Evolutionary conservation across 2,329 filamentous ascomycete genomes (phyloP).

Genomic region (Xylaria sp.): DNA sequence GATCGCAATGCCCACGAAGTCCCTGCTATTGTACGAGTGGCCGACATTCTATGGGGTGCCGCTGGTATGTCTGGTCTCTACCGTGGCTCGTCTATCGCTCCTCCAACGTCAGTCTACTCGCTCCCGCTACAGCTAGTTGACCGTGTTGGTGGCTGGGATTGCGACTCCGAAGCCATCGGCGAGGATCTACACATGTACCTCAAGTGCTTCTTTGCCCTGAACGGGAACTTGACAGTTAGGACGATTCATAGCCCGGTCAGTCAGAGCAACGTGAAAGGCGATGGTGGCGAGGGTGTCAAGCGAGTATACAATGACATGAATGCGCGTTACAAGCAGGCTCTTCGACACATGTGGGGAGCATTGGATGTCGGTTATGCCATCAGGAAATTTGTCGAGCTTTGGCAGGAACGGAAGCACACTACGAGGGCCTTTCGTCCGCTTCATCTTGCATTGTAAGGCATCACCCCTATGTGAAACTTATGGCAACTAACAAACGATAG

Average conservation of each 20-base stretch:
- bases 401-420: conserved; percentile 62
- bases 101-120: conserved; percentile 77
- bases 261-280: conserved; percentile 72
- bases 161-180: conserved; percentile 72
- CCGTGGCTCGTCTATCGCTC: conserved; percentile 65
- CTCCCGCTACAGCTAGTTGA: conserved; percentile 70
- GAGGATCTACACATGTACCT: conserved; percentile 81
- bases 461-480: not conserved
- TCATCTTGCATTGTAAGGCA: conserved; percentile 53
- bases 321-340: conserved; percentile 73
- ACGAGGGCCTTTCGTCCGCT: conserved; percentile 61
- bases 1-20: conserved; percentile 74
- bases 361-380: conserved; percentile 71
- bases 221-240: conserved; percentile 68
- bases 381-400: conserved; percentile 62
- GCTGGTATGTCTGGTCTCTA: conserved; percentile 74
- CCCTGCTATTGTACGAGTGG: conserved; percentile 71
- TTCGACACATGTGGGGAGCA: conserved; percentile 78
- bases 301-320: conserved; percentile 63
- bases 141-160: conserved; percentile 74
- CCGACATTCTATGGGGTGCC: conserved; percentile 74
- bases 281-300: conserved; percentile 57
- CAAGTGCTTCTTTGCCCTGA: conserved; percentile 77
- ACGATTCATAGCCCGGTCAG: conserved; percentile 72
- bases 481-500: conserved; percentile 35